Evolutionary conservation across 2,329 filamentous ascomycete species (phyloP).

Genomic region (Sordariomycetes sp.): DNA sequence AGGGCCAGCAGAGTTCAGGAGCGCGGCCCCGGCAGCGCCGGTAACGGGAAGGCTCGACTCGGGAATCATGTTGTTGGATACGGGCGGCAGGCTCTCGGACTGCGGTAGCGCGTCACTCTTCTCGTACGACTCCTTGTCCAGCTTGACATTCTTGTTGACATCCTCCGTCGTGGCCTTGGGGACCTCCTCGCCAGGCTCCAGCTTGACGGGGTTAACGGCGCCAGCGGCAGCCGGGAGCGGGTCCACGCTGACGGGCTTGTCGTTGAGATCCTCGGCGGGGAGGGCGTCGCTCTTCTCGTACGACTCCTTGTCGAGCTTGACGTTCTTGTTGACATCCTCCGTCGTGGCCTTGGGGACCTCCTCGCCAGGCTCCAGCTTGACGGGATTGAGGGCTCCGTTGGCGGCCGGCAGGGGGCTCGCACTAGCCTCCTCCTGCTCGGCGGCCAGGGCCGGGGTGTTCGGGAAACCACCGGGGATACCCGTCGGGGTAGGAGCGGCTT

Average conservation of each 20-base stretch:
- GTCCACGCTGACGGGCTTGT: conserved; percentile 44
- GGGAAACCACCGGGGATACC: conserved; percentile 42
- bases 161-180: conserved; percentile 61
- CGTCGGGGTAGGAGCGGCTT: conserved; percentile 12
- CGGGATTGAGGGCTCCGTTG: conserved; percentile 62
- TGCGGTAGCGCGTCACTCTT: conserved; percentile 57
- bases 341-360: conserved; percentile 54
- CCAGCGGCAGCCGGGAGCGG: conserved; percentile 53
- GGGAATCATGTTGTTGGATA: conserved; percentile 59
- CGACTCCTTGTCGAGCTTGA: conserved; percentile 71
- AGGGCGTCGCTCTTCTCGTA: conserved; percentile 72
- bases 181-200: conserved; percentile 71
- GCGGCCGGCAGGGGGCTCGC: conserved; percentile 56
- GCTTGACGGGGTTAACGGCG: conserved; percentile 67
- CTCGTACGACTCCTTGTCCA: conserved; percentile 81
- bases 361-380: conserved; percentile 70
- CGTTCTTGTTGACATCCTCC: conserved; percentile 59
- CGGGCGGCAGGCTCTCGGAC: conserved; percentile 35
- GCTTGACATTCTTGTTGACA: conserved; percentile 59
- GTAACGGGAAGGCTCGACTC: conserved; percentile 63
- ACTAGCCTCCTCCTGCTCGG: conserved; percentile 39
- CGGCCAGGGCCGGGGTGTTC: conserved; percentile 50
- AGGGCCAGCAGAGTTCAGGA: conserved; percentile 42
- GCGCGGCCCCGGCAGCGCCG: conserved; percentile 24
- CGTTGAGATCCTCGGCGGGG: conserved; percentile 1